A percentile compares a stretch with the other conserved stretches of the same genome.
Evolutionary conservation across 163 green algal genomes (phyloP).

Genomic region (Chlamydomonas reinhardtii): DNA sequence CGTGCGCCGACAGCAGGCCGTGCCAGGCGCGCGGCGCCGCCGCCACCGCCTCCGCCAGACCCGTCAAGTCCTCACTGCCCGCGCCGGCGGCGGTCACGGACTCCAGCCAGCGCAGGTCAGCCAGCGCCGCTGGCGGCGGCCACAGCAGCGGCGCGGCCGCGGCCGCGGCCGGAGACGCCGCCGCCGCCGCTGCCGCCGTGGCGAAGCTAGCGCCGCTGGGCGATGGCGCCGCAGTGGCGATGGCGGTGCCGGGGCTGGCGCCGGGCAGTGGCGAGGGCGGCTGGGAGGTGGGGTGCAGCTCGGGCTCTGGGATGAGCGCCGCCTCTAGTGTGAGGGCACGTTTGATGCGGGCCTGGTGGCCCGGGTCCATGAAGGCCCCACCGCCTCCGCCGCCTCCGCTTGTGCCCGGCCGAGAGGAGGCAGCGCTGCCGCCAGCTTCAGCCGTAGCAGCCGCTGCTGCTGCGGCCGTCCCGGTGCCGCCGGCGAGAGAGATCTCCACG

Average conservation of each 20-base stretch:
- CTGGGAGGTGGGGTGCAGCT: too few species aligned
- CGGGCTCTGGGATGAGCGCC: too few species aligned
- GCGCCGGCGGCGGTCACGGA: not conserved
- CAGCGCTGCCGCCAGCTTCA: too few species aligned
- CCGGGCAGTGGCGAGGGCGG: too few species aligned
- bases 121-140: not conserved
- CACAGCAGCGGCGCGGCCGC: not conserved
- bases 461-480: not conserved
- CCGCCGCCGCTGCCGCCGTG: not conserved
- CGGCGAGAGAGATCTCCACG: too few species aligned
- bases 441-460: not conserved
- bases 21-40: constrained; percentile 41
- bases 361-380: not conserved
- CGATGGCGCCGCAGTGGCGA: too few species aligned
- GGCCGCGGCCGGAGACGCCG: not conserved
- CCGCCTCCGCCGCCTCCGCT: not conserved
- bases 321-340: too few species aligned
- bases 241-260: too few species aligned
- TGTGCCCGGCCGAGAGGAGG: not conserved
- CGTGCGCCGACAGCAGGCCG: constrained; percentile 25
- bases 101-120: constrained; percentile 45
- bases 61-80: not conserved
- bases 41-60: constrained; percentile 35
- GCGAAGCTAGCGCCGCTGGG: not conserved
- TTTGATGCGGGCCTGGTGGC: not conserved